phyloP scores from a whole-genome alignment of 345 rosid genomes.

The Acer negundo region DNA sequence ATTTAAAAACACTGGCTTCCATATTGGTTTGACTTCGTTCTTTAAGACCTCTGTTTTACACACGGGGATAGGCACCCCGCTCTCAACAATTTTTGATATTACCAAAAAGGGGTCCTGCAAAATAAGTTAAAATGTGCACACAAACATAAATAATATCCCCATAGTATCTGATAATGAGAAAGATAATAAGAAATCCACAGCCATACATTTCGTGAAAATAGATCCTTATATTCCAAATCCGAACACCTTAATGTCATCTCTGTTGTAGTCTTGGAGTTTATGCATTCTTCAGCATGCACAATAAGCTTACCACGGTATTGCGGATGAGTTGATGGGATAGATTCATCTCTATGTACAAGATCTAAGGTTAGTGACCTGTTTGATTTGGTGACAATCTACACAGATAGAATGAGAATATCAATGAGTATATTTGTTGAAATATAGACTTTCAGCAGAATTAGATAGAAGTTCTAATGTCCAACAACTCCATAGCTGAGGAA shows the following conservation, averaged over 20 bases:
- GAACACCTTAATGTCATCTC: constrained; percentile 80
- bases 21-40: constrained; percentile 66
- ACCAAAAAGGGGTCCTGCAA: constrained; percentile 86
- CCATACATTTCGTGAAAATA: constrained; percentile 84
- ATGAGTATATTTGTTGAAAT: not conserved
- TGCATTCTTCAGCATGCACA: constrained; percentile 84
- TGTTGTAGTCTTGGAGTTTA: constrained; percentile 65
- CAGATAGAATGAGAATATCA: constrained; percentile 7
- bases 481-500: constrained; percentile 3
- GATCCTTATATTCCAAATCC: constrained; percentile 76
- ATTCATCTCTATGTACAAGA: constrained; percentile 59
- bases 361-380: constrained; percentile 52
- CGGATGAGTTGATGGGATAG: constrained; percentile 34
- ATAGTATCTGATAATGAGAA: constrained; percentile 10
- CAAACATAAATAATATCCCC: constrained; percentile 16
- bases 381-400: constrained; percentile 58
- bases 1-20: constrained; percentile 80
- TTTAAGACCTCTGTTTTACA: constrained; percentile 88
- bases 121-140: constrained; percentile 22
- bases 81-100: constrained; percentile 77
- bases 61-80: constrained; percentile 63
- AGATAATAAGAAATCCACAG: constrained; percentile 13
- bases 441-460: not conserved
- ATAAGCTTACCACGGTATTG: constrained; percentile 58
- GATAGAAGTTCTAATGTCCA: not conserved